phyloP scores from a whole-genome alignment of 2,329 filamentous ascomycete species.

The Chrysosporium keratinophilum region DNA sequence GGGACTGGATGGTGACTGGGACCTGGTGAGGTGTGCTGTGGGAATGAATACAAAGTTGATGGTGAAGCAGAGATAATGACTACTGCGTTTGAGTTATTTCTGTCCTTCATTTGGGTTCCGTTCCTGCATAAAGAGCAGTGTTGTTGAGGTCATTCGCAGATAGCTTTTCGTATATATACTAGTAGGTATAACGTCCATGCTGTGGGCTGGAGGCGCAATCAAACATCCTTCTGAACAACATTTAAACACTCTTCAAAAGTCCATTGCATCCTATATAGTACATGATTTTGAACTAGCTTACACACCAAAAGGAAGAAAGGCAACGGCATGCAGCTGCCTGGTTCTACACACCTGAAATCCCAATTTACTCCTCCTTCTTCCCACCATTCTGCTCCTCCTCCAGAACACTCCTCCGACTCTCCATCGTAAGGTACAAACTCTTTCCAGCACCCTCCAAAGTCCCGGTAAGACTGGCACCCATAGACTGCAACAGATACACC shows the following conservation, averaged over 20 bases:
- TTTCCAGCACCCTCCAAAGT: constrained; percentile 70
- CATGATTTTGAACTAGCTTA: constrained; percentile 4
- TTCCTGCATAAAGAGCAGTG: background rate
- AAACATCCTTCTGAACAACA: too few relatives aligned
- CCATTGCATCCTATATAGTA: constrained; percentile 7
- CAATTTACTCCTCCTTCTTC: constrained; percentile 17
- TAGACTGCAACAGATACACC: constrained; percentile 66
- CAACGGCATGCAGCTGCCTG: background rate
- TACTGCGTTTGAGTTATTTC: constrained; percentile 4
- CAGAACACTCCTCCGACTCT: constrained; percentile 68
- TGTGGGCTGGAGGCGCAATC: too few relatives aligned
- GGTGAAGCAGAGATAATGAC: constrained; percentile 21
- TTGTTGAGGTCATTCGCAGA: background rate
- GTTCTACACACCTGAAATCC: background rate
- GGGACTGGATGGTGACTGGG: constrained; percentile 77
- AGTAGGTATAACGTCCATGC: background rate
- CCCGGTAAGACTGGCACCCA: constrained; percentile 65
- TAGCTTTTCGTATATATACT: background rate
- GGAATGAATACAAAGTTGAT: constrained; percentile 69
- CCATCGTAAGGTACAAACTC: constrained; percentile 78
- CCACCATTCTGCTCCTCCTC: constrained; percentile 53
- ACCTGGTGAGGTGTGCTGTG: constrained; percentile 73
- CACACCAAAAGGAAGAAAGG: background rate
- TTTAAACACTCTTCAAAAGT: background rate
- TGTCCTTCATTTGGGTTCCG: constrained; percentile 7